Evolutionary conservation across 257 asterid species (phyloP), one percentile per base, ranked within the genome.

Genomic region (Fraxinus anomala): DNA sequence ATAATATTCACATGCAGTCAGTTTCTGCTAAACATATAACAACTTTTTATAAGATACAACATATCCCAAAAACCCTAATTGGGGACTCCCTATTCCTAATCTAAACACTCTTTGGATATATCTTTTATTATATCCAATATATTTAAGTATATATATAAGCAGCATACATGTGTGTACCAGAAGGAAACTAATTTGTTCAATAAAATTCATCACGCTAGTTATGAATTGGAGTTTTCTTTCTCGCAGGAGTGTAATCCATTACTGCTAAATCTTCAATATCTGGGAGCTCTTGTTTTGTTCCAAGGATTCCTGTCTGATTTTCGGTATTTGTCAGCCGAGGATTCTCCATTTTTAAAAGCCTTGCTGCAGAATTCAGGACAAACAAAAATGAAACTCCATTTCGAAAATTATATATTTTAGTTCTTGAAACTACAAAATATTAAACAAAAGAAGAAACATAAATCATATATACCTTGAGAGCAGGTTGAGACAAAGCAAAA

Each of bases 221-320:
- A 63, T 63, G 69, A 63, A 63, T 63, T 23, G 69, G 69, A 63
- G 69, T 63, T 26, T 63, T 63, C 69, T 63, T 63, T 26, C 69
- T 63, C 17, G 69, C 69, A 63, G 69, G 69, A 63, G 69, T 63
- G 34, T 63, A 63, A 63, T 63, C 69, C 69, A 63, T 24, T 63
- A 11, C 19, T 63, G 69, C 16, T 63, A 63, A 63, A 24, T 63
- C 69, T 63, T 63, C 69, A 63, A 24, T 3, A 26, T 63, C 69
- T 24, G 2, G 16, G 16, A 24, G 11, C 69, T 63, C 19, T 63
- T 63, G 69, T 63, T 63, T 63, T 26, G 14, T 26, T 23, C 33
- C 69, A 63, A 10, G 16, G 9, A 24, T 12, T 63, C 34, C 69
- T 10, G 0, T 63, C 69, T 31, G 17, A 24, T 23, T 26, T 23